Percentiles rank a stretch among this genome's conserved stretches.
Conservation (phyloP, 1,284 basidiomycete species). For the Trichosporon coremiiforme region DNA sequence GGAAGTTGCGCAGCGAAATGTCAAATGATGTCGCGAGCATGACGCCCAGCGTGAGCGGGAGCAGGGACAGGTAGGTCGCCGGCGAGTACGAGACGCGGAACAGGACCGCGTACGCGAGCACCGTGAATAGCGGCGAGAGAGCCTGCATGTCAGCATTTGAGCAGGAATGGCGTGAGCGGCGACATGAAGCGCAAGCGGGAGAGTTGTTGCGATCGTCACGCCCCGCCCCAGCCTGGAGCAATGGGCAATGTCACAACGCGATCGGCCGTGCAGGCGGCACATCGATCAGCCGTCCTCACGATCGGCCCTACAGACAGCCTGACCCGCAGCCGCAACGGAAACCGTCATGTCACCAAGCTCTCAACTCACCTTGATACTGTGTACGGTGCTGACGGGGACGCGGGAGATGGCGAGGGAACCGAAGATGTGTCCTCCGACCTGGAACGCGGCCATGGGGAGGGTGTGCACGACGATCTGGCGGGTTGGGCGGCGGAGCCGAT, state of each 20-base stretch:
- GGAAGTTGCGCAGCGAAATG: slow-evolving; percentile 76
- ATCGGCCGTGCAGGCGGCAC: too few species aligned
- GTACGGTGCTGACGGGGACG: slow-evolving; percentile 95
- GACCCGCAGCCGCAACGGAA: not conserved
- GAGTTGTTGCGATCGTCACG: too few species aligned
- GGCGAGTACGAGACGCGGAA: slow-evolving; percentile 69
- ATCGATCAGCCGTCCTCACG: too few species aligned
- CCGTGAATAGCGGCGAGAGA: slow-evolving; percentile 93
- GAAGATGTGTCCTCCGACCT: slow-evolving; percentile 93
- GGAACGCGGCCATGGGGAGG: slow-evolving; percentile 88
- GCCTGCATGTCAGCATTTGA: slow-evolving; percentile 63
- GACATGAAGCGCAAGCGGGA: too few species aligned
- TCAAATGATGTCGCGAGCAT: slow-evolving; percentile 97
- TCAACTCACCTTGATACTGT: slow-evolving; percentile 88
- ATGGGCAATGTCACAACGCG: too few species aligned
- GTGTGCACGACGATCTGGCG: slow-evolving; percentile 74
- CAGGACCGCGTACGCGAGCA: slow-evolving; percentile 14
- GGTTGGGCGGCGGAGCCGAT: slow-evolving; percentile 68
- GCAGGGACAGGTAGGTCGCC: slow-evolving; percentile 89
- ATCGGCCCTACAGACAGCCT: too few species aligned
- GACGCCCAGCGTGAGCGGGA: slow-evolving; percentile 91
- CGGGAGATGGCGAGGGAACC: slow-evolving; percentile 94
- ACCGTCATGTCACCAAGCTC: not conserved
- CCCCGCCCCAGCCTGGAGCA: too few species aligned
- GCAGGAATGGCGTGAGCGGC: too few species aligned